Evolutionary conservation across 805 yeast species (phyloP).

Genomic region (Starmerella bombi): DNA sequence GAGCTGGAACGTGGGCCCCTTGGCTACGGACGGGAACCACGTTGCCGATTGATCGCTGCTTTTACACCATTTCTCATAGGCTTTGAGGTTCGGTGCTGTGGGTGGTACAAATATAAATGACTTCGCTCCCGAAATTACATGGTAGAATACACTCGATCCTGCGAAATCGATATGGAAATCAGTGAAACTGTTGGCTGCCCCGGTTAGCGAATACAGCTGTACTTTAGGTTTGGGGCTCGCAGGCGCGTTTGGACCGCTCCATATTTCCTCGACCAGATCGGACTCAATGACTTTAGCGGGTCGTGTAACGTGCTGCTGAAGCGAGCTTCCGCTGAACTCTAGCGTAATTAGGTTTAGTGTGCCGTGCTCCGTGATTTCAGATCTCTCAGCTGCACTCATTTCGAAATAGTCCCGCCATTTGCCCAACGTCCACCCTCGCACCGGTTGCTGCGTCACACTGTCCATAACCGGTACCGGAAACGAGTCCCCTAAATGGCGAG

Average conservation of each 20-base stretch:
- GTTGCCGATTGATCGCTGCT: constrained; percentile 45
- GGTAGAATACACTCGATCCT: constrained; percentile 84
- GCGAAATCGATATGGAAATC: constrained; percentile 90
- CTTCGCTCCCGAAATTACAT: constrained; percentile 62
- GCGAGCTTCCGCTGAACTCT: constrained; percentile 50
- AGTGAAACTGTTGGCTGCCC: constrained; percentile 65
- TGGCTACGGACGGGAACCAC: constrained; percentile 48
- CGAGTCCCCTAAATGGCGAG: constrained; percentile 49
- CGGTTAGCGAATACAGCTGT: constrained; percentile 72
- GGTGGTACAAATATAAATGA: constrained; percentile 73
- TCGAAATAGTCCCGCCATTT: constrained; percentile 65
- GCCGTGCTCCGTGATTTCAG: constrained; percentile 28
- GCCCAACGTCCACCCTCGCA: constrained; percentile 51
- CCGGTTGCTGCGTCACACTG: constrained; percentile 57
- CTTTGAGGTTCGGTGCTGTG: constrained; percentile 43
- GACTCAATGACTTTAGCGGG: constrained; percentile 52
- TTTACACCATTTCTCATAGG: constrained; percentile 61
- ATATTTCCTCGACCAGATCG: constrained; percentile 58
- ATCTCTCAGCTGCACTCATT: constrained; percentile 34
- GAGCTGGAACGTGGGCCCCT: constrained; percentile 33
- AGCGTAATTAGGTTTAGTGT: constrained; percentile 70
- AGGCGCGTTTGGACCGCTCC: constrained; percentile 31
- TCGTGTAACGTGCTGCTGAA: constrained; percentile 41
- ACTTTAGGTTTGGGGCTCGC: constrained; percentile 26
- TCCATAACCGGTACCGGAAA: constrained; percentile 73